Conservation (phyloP, 805 yeast species). For the Suhomyces pyralidae region DNA sequence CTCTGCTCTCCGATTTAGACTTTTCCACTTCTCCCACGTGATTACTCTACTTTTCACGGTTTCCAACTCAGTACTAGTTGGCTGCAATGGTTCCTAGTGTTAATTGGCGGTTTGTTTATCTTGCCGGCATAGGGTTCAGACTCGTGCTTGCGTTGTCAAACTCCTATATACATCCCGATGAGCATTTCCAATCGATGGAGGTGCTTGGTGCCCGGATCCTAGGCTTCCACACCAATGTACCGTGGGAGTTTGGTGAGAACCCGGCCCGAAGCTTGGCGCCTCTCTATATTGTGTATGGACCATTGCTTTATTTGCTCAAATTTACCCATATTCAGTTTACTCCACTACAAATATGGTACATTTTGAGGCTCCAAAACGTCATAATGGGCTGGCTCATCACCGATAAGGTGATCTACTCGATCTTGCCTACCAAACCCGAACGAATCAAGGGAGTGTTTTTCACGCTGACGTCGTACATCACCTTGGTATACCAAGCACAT, state of each 20-base stretch:
- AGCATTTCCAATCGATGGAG: constrained; percentile 90
- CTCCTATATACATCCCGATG: constrained; percentile 96
- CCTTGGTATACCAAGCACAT: constrained; percentile 79
- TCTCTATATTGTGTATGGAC: constrained; percentile 66
- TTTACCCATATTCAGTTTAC: constrained; percentile 33
- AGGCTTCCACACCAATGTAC: constrained; percentile 45
- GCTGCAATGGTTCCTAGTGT: constrained; percentile 6
- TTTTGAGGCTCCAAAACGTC: constrained; percentile 52
- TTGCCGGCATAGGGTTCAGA: constrained; percentile 45
- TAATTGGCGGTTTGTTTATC: constrained; percentile 49
- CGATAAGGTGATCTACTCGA: constrained; percentile 43
- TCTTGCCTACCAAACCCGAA: constrained; percentile 50
- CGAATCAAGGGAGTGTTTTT: constrained; percentile 47
- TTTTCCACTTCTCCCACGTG: background rate
- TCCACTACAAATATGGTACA: constrained; percentile 52
- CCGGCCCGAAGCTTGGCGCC: constrained; percentile 76
- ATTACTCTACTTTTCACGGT: background rate
- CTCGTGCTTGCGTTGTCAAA: constrained; percentile 60
- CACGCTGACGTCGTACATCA: constrained; percentile 60
- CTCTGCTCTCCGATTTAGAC: background rate
- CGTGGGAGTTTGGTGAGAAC: constrained; percentile 76
- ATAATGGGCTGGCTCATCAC: constrained; percentile 33
- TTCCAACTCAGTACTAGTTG: background rate
- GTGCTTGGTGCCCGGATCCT: constrained; percentile 52
- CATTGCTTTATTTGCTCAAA: constrained; percentile 42